Conservation (phyloP, 371 early-diverging fungal genomes). For the Syncephalis fuscata region DNA sequence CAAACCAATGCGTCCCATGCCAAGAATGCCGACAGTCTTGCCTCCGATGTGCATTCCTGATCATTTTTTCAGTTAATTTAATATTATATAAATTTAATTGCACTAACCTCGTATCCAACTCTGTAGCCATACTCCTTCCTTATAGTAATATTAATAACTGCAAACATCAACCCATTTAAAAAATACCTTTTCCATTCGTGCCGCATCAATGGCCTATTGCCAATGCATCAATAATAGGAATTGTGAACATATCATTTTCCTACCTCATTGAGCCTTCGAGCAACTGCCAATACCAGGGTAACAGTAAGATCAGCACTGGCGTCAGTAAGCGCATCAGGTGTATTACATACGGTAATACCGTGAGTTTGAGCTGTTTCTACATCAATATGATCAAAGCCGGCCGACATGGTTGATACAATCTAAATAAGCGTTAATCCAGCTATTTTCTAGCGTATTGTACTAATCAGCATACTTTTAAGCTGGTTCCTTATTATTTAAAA, state of each 20-base stretch:
- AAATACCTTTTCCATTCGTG: no score
- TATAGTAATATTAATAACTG: not conserved
- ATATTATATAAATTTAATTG: not conserved
- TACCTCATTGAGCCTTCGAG: conserved; percentile 19
- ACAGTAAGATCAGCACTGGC: conserved; percentile 73
- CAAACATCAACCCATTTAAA: not conserved
- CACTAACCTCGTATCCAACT: no score
- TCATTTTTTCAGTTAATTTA: conserved; percentile 52
- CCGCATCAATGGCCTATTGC: no score
- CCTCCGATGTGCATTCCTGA: conserved; percentile 22
- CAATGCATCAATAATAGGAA: no score
- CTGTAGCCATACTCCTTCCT: not conserved
- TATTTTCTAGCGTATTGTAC: no score
- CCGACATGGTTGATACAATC: conserved; percentile 53
- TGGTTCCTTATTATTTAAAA: no score
- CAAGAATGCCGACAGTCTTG: conserved; percentile 75
- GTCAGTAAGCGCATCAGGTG: conserved; percentile 77
- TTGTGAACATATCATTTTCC: no score
- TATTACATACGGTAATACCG: conserved; percentile 47
- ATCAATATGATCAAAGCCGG: conserved; percentile 76
- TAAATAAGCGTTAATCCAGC: conserved; percentile 3
- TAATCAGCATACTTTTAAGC: no score
- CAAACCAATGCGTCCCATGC: conserved; percentile 68
- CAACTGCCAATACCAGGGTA: conserved; percentile 48
- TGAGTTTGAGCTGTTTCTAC: conserved; percentile 22